Evolutionary conservation across 2,329 filamentous ascomycete genomes (phyloP).

Genomic region (Phyllosticta citribraziliensis): DNA sequence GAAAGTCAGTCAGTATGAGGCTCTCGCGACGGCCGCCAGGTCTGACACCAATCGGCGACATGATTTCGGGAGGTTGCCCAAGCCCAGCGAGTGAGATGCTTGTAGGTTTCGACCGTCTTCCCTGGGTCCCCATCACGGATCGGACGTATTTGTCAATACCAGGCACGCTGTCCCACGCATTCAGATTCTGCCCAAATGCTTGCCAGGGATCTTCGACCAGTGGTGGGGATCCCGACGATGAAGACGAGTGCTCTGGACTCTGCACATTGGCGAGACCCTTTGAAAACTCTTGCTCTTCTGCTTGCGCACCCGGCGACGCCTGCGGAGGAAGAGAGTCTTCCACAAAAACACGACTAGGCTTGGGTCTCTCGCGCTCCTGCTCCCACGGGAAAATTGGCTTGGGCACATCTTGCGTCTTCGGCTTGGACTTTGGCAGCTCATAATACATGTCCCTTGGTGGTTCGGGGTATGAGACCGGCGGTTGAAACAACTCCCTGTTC

Average conservation of each 20-base stretch:
- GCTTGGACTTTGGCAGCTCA: constrained; percentile 54
- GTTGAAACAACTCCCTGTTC: constrained; percentile 63
- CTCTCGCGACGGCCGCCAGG: constrained; percentile 38
- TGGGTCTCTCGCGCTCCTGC: constrained; percentile 50
- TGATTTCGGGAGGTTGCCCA: constrained; percentile 19
- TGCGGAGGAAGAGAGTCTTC: constrained; percentile 37
- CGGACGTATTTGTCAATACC: constrained; percentile 85
- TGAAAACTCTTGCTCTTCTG: background rate
- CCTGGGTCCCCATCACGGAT: constrained; percentile 52
- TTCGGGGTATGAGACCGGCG: constrained; percentile 68
- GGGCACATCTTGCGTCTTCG: constrained; percentile 50
- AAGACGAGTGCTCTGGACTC: constrained; percentile 11
- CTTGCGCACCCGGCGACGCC: constrained; percentile 17
- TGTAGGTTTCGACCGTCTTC: constrained; percentile 40
- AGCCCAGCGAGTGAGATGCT: constrained; percentile 21
- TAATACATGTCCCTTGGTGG: constrained; percentile 86
- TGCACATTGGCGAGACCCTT: background rate
- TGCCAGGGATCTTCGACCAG: constrained; percentile 54
- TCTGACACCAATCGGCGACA: constrained; percentile 24
- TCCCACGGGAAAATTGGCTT: constrained; percentile 90
- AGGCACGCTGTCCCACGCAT: constrained; percentile 88
- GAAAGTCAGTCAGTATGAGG: constrained; percentile 77
- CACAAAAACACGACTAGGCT: constrained; percentile 55
- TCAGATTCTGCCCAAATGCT: constrained; percentile 57
- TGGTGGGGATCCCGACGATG: constrained; percentile 16